phyloP scores from a whole-genome alignment of 169 alveolate genomes.

The Plasmodium coatneyi region DNA sequence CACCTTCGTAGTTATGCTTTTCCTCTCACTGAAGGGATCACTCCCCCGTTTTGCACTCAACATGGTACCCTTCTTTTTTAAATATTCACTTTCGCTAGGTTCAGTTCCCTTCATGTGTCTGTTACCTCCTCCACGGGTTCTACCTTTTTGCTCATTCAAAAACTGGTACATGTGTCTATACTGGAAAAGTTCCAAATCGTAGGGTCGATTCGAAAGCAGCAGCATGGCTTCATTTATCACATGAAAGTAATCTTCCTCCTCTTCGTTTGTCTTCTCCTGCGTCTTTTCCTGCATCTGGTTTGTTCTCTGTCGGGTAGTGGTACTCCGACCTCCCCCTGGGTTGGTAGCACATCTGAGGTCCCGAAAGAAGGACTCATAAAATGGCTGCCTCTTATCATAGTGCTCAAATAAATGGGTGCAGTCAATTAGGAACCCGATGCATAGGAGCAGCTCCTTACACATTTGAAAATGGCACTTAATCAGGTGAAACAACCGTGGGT shows the following conservation, averaged over 20 bases:
- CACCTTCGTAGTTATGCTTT: neutral
- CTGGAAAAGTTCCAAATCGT: conserved; percentile 45
- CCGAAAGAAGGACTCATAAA: conserved; percentile 36
- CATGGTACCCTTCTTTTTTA: neutral
- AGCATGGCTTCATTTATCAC: conserved; percentile 66
- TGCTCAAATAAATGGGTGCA: conserved; percentile 10
- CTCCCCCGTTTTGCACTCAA: neutral
- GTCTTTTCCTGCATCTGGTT: neutral
- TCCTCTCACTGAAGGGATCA: neutral
- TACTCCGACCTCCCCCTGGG: neutral
- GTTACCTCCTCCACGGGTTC: neutral
- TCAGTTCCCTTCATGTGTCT: neutral
- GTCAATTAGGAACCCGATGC: conserved; percentile 66
- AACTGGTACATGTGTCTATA: conserved; percentile 48
- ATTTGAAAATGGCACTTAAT: conserved; percentile 57
- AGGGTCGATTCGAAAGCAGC: conserved; percentile 32
- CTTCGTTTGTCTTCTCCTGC: neutral
- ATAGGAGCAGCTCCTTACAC: conserved; percentile 55
- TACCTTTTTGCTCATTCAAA: conserved; percentile 6
- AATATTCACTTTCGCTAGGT: neutral
- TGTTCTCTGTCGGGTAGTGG: neutral
- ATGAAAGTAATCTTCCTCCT: conserved; percentile 10
- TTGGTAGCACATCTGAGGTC: neutral
- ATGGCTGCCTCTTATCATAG: conserved; percentile 40
- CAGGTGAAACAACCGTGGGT: conserved; percentile 43